phyloP scores from a whole-genome alignment of 1,139 yeast genomes.

The Ogataea hybrid region DNA sequence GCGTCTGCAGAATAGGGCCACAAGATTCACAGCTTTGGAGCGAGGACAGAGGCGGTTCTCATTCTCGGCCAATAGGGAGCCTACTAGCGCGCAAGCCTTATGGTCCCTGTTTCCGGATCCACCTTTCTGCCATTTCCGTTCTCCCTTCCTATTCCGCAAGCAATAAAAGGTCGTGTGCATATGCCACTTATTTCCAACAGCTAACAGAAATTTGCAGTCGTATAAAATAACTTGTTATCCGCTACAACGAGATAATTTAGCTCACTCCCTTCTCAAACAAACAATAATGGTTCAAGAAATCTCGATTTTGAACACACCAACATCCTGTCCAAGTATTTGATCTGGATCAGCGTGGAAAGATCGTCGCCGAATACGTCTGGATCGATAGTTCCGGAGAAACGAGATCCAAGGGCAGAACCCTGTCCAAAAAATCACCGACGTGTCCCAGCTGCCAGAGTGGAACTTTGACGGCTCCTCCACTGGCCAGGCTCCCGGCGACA shows the following conservation, averaged over 20 bases:
- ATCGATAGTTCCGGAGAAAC: constrained; percentile 89
- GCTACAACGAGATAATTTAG: constrained; percentile 1
- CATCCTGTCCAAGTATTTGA: constrained; percentile 78
- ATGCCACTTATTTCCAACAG: not conserved
- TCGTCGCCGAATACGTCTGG: constrained; percentile 98
- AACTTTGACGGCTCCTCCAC: constrained; percentile 99
- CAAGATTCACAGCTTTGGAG: too few relatives aligned
- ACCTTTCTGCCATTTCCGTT: not conserved
- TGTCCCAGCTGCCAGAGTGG: constrained; percentile 97
- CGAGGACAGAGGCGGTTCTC: too few relatives aligned
- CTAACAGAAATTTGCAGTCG: constrained; percentile 3
- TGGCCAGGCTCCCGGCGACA: constrained; percentile 97
- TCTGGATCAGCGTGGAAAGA: constrained; percentile 80
- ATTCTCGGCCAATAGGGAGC: not conserved
- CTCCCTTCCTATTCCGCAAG: not conserved
- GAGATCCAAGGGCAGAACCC: constrained; percentile 93
- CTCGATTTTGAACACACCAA: constrained; percentile 63
- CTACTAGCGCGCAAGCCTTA: not conserved
- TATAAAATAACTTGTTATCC: constrained; percentile 9
- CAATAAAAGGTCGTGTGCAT: constrained; percentile 7
- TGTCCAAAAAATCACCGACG: constrained; percentile 61
- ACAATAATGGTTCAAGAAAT: constrained; percentile 24
- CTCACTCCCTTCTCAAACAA: not conserved
- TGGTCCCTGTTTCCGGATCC: not conserved
- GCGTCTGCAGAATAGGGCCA: not conserved